These are phyloP conservation scores for Mortierella sp. DNA, from an alignment of 371 early-diverging fungal genomes.

Conservation along the genomic window DNA sequence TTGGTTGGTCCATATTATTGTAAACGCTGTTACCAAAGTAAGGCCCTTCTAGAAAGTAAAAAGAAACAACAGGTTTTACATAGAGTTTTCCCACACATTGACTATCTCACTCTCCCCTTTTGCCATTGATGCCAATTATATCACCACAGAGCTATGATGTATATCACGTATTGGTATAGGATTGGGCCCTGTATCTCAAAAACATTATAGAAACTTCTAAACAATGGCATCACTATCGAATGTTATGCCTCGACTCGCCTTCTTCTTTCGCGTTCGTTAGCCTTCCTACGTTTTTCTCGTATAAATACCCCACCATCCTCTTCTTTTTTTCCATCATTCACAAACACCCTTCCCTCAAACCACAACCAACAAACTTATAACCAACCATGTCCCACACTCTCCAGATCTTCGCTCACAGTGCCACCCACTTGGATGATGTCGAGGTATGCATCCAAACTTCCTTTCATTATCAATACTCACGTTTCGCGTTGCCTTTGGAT, in stretches of 20 bases:
- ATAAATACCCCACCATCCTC: not conserved
- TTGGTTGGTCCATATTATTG: no score
- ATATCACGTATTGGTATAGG: no score
- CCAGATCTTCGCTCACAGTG: not conserved
- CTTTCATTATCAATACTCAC: not conserved
- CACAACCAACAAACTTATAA: not conserved
- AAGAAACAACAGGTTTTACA: not conserved
- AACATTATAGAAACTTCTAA: not conserved
- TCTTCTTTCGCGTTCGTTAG: not conserved
- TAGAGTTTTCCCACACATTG: not conserved
- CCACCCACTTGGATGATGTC: constrained; percentile 1
- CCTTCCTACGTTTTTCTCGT: constrained; percentile 1
- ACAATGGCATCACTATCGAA: not conserved
- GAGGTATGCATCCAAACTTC: not conserved
- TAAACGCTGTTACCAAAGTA: no score
- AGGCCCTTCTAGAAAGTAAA: not conserved
- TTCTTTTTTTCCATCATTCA: not conserved
- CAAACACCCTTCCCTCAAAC: not conserved
- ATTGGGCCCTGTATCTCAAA: not conserved
- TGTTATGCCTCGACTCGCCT: not conserved
- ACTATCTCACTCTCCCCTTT: no score
- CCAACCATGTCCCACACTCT: not conserved
- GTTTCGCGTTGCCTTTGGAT: not conserved
- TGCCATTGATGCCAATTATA: no score
- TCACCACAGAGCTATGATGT: no score